These are phyloP conservation scores for Biscogniauxia sp. DNA, from an alignment of 2,329 filamentous ascomycete species.

Conservation along the genomic window DNA sequence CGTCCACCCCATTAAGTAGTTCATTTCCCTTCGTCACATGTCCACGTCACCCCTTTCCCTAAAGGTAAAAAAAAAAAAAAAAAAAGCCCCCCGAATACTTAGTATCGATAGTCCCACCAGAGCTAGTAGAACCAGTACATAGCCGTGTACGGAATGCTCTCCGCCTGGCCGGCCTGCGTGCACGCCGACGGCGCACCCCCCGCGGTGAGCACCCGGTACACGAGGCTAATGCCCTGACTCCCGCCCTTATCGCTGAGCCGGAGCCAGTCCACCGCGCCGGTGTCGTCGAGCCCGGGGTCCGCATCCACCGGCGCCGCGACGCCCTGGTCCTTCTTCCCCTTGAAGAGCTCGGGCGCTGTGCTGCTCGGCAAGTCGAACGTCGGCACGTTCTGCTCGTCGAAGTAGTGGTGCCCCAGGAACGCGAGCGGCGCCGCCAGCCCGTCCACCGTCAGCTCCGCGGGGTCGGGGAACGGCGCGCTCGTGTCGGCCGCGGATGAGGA, in stretches of 20 bases:
- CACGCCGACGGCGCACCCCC: conserved; percentile 49
- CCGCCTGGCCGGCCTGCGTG: conserved; percentile 34
- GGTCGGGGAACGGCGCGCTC: conserved; percentile 43
- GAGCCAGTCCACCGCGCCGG: conserved; percentile 57
- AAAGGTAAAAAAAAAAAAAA: neutral
- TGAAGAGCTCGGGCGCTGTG: conserved; percentile 38
- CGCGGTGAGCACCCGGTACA: conserved; percentile 56
- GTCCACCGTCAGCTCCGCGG: conserved; percentile 39
- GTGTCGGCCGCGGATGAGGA: conserved; percentile 36
- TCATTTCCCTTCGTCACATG: neutral
- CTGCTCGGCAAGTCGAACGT: conserved; percentile 54
- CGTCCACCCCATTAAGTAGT: neutral
- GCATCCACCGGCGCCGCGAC: conserved; percentile 52
- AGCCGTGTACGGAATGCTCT: conserved; percentile 56
- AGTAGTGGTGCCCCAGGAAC: conserved; percentile 66
- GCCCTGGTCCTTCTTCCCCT: conserved; percentile 46
- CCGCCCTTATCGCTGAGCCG: conserved; percentile 42
- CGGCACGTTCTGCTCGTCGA: conserved; percentile 52
- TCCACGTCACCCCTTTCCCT: neutral
- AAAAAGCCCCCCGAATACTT: neutral
- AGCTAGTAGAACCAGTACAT: conserved; percentile 55
- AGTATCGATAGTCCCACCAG: too few relatives aligned
- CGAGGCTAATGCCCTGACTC: conserved; percentile 37
- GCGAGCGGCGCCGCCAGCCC: conserved; percentile 33
- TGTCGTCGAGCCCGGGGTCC: conserved; percentile 44